Percentiles rank a stretch among this genome's conserved stretches.
These are phyloP conservation scores for Grosmannia clavigera DNA, from an alignment of 2,329 filamentous ascomycete species.

Conservation along the genomic window DNA sequence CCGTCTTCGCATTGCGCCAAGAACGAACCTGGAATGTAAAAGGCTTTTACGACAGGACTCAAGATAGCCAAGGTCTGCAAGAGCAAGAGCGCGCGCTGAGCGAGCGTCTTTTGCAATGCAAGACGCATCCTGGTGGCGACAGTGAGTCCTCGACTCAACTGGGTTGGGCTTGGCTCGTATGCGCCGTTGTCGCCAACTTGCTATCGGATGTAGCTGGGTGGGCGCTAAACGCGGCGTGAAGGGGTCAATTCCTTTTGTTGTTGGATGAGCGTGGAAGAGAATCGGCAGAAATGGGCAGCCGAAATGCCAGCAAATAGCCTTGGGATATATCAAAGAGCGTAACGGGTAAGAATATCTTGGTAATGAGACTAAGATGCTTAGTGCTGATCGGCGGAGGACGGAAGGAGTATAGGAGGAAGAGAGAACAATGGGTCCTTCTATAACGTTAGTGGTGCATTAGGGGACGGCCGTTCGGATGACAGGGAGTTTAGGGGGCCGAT, in stretches of 20 bases:
- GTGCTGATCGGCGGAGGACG: neutral
- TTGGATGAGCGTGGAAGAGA: neutral
- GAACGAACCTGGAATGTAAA: slow-evolving; percentile 71
- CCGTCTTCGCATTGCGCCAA: neutral
- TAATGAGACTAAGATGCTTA: neutral
- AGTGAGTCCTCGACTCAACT: neutral
- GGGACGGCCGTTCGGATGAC: too few species aligned
- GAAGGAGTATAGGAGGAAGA: neutral
- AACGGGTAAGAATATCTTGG: neutral
- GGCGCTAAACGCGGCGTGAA: neutral
- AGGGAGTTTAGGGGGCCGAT: too few species aligned
- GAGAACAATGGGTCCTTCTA: too few species aligned
- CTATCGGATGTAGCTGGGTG: neutral
- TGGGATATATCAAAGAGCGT: neutral
- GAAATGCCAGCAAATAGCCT: neutral
- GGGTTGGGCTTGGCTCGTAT: neutral
- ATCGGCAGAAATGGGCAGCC: neutral
- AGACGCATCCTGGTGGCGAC: neutral
- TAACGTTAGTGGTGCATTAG: too few species aligned
- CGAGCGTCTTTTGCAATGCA: neutral
- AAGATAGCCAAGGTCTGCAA: slow-evolving; percentile 27
- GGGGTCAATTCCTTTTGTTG: neutral
- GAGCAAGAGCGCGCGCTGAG: slow-evolving; percentile 29
- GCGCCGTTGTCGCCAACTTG: neutral
- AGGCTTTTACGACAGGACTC: slow-evolving; percentile 41